Evolutionary conservation across 768 basidiomycete species (phyloP).

Genomic region (Nidularia pulvinata): DNA sequence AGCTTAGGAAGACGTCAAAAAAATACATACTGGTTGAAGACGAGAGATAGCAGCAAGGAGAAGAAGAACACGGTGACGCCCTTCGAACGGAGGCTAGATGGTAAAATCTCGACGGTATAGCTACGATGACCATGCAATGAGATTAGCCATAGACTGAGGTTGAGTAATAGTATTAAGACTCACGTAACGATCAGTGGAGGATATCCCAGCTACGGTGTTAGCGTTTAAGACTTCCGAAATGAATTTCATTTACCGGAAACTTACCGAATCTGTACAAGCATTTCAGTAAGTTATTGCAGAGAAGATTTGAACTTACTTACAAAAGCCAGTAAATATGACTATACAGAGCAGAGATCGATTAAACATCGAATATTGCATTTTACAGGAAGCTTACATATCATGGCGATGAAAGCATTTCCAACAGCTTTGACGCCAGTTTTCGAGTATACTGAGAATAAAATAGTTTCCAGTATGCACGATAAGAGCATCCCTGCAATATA

Average conservation of each 20-base stretch:
- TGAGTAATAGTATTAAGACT: neutral
- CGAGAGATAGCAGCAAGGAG: conserved; percentile 9
- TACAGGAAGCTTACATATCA: conserved; percentile 20
- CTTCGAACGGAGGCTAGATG: conserved; percentile 11
- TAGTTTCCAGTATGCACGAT: conserved; percentile 57
- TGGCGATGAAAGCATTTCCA: conserved; percentile 56
- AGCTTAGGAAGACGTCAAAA: neutral
- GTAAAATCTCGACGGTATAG: conserved; percentile 14
- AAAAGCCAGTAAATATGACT: neutral
- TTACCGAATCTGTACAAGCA: neutral
- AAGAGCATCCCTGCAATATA: conserved; percentile 40
- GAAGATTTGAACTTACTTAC: neutral
- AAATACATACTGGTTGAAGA: conserved; percentile 13
- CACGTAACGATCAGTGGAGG: neutral
- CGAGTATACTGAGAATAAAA: conserved; percentile 39
- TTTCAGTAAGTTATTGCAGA: too few species aligned
- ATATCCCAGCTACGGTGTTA: neutral
- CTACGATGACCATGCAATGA: neutral
- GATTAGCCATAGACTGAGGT: neutral
- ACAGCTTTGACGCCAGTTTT: conserved; percentile 34
- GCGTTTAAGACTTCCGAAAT: neutral
- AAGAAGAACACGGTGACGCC: conserved; percentile 12
- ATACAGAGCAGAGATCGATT: neutral
- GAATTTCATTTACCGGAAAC: neutral
- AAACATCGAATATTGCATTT: neutral